Percentiles rank a stretch among this genome's conserved stretches.
Conservation (phyloP, 768 basidiomycete genomes). For the Pholiota molesta region DNA sequence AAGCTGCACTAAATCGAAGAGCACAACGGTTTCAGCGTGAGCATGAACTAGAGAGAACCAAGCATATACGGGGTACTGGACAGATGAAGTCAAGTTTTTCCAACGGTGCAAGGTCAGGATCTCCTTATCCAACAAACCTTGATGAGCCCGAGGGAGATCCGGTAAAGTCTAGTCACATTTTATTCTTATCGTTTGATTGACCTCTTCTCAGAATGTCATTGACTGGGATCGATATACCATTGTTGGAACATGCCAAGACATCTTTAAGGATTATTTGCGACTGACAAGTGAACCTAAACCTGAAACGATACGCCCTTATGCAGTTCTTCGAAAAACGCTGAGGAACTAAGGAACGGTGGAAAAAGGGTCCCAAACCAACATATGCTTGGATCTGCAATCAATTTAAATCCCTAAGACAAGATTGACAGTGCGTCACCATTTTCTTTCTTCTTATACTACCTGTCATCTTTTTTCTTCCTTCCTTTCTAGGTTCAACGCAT, state of each 20-base stretch:
- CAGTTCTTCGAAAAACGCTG: constrained; percentile 78
- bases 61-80: constrained; percentile 44
- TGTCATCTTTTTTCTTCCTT: constrained; percentile 7
- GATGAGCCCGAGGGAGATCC: constrained; percentile 78
- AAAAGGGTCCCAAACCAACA: constrained; percentile 53
- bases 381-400: constrained; percentile 97
- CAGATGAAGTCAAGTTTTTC: constrained; percentile 50
- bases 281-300: constrained; percentile 95
- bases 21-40: constrained; percentile 91
- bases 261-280: constrained; percentile 96
- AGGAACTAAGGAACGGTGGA: constrained; percentile 86
- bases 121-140: constrained; percentile 39
- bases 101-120: constrained; percentile 45
- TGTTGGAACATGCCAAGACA: constrained; percentile 84
- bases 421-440: constrained; percentile 79
- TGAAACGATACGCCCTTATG: constrained; percentile 89
- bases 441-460: neutral
- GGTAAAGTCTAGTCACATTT: constrained; percentile 42
- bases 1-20: constrained; percentile 70
- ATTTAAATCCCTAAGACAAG: constrained; percentile 96
- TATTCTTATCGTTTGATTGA: neutral
- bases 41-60: constrained; percentile 78
- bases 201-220: constrained; percentile 77
- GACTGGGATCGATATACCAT: constrained; percentile 97
- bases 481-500: constrained; percentile 88